Base-by-base conservation (phyloP, 1,284 basidiomycete species). In the Apiotrichum mycotoxinovorans region DNA sequence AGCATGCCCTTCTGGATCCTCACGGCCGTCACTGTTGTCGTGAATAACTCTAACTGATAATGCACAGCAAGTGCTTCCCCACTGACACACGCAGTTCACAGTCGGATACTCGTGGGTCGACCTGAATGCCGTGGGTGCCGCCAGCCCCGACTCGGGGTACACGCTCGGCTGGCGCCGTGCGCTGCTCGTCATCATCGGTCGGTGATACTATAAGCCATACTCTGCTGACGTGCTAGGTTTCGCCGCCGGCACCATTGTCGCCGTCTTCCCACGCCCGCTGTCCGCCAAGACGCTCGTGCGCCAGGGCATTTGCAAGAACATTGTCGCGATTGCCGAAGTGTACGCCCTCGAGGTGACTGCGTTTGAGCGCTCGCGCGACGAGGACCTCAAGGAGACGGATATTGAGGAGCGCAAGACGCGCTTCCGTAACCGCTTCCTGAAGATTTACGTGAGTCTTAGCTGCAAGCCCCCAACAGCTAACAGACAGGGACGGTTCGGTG, bases 81-180 rank as follows among this genome's bases (percentile, higher is more conserved):
- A 4, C 46, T 35, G 12, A 34, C 27, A n/a, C n/a, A n/a, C 33
- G 10, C 46, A 66, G 63, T 68, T 76, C 47, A 73, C 84, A 18
- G 73, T 84, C 5, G 84, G 85, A 1, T 86, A 85, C 68, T 83
- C 81, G 0, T 86, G 84, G 84, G 77, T 84, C 26, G 84, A 86
- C 60, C 80, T 79, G 3, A 82, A 85, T 65, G 63, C 83, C 9
- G 60, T 66, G 3, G 71, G 80, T 15, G 63, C 79, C 20, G 79
- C 76, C 11, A 81, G 81, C 56, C 79, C 80, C 18, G 85, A 84
- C 20, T 69, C 79, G 9, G 85, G 85, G 1, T 83, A 81, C 68
- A 64, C 70, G 1, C 74, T 86, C 11, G 82, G 83, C 0, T 85
- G 84, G 78, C 76, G 78, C 57, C 75, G 84, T 63, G 74, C 70